Base-by-base conservation (phyloP, 768 basidiomycete species). In the Mycena rebaudengoi region DNA sequence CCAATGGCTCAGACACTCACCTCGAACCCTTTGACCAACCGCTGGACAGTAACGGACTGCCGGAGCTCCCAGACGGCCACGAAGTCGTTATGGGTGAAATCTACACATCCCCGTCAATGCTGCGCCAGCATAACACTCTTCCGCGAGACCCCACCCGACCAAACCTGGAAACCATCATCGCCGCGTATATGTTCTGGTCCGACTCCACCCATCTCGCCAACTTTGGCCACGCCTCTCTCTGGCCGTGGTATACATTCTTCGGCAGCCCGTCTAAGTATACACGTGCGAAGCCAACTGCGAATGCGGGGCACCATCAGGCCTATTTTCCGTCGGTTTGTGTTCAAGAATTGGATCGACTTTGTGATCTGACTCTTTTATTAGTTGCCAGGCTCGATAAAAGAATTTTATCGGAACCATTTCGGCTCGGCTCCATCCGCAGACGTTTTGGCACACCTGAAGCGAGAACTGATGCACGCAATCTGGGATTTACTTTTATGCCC, bases 201-300 rank as follows among this genome's bases (percentile, higher is more conserved):
- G 75, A 76, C 51, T 50, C 69, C 0, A 76, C 75, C 2, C 69
- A 73, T 39, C 67, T 75, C 11, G 55, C 71, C 0, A 54, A 45
- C 5, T 76, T 76, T 40, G 75, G 74, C 4, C 56, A 43, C 28
- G 73, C 69, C 0, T 64, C 68, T 0, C 59, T 76, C 0, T 80
- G 77, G 79, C 79, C 79, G 2, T 26, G 74, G 0, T 80, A 80
- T 45, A 58, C 74, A 1, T 75, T 69, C 37, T 75, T 79, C 43
- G 79, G 77, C 0, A 74, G 74, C 35, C 59, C 69, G 5, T 78
- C 79, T 3, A 82, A 81, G 50, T 79, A 80, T 48, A 60, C 46
- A 0, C 70, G 73, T 0, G 56, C 59, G 0, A 69, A 70, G 16
- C 76, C 75, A 0, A 56, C 61, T 1, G 39, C 60, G 0, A 65